These are phyloP conservation scores for Akebia trifoliata DNA, from an alignment of 164 flowering plant genomes.

Conservation along the genomic window DNA sequence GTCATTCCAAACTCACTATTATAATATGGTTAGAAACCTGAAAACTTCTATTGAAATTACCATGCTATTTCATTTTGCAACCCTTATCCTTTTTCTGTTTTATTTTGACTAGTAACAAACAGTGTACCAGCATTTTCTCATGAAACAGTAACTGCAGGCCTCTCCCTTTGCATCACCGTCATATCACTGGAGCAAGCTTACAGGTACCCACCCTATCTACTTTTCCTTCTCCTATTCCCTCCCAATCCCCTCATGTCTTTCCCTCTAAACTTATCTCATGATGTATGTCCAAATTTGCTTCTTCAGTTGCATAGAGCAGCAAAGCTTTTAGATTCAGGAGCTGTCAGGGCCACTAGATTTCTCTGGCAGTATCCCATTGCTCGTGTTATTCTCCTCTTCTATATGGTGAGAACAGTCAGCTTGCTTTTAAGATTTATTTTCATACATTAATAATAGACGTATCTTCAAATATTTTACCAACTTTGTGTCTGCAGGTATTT, in stretches of 20 bases:
- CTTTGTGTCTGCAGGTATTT: constrained; percentile 70
- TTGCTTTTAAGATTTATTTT: not conserved
- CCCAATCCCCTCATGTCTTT: not conserved
- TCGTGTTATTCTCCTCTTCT: constrained; percentile 69
- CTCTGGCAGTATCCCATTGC: constrained; percentile 98
- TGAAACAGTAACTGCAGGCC: constrained; percentile 47
- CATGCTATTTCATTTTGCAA: too few relatives aligned
- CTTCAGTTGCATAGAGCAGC: constrained; percentile 91
- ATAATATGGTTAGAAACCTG: too few relatives aligned
- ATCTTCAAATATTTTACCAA: too few relatives aligned
- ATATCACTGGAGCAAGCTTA: constrained; percentile 76
- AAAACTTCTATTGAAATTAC: too few relatives aligned
- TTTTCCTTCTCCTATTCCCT: not conserved
- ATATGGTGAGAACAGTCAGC: constrained; percentile 47
- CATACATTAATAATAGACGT: too few relatives aligned
- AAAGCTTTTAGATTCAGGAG: constrained; percentile 87
- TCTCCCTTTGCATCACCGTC: constrained; percentile 95
- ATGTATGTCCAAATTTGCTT: constrained; percentile 2
- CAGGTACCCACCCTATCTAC: constrained; percentile 54
- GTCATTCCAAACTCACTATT: too few relatives aligned
- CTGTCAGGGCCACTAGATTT: constrained; percentile 89
- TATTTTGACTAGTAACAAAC: not conserved
- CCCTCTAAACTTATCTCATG: constrained; percentile 2
- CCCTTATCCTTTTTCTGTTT: not conserved
- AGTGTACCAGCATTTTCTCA: not conserved